Evolutionary conservation across 257 asterid species (phyloP).

Genomic region (Forsythia suspensa): DNA sequence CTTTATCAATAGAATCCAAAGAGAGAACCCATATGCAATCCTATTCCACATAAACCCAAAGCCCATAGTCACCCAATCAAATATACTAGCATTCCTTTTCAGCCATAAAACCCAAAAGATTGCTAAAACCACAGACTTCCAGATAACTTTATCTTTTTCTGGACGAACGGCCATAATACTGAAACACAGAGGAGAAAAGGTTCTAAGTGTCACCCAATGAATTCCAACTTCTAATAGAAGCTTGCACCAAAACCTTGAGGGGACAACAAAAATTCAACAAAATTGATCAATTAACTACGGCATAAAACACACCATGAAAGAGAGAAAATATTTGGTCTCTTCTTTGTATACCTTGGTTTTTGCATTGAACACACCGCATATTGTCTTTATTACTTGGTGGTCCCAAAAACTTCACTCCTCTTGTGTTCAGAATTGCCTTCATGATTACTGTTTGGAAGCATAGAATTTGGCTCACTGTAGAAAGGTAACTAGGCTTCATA

Average conservation of each 20-base stretch:
- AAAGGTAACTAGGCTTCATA: background rate
- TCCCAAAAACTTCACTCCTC: background rate
- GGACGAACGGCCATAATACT: background rate
- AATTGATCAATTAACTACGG: background rate
- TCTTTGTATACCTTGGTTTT: background rate
- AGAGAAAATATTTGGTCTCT: background rate
- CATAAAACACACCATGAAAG: background rate
- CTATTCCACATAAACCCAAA: background rate
- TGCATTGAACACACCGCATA: background rate
- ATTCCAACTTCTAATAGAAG: background rate
- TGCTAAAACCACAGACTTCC: background rate
- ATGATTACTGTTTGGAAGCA: background rate
- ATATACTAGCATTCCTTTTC: background rate
- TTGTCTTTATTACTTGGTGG: background rate
- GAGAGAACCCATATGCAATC: background rate
- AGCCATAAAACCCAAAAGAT: background rate
- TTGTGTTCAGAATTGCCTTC: background rate
- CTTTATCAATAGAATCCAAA: background rate
- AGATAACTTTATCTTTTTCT: background rate
- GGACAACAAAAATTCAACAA: background rate
- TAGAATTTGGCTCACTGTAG: background rate
- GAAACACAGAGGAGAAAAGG: background rate
- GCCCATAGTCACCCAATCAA: background rate
- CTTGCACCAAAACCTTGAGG: background rate
- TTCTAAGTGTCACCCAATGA: background rate